A percentile compares a stretch with the other conserved stretches of the same genome.
Conservation (phyloP, 306 rosid species). For the Pueraria montana region DNA sequence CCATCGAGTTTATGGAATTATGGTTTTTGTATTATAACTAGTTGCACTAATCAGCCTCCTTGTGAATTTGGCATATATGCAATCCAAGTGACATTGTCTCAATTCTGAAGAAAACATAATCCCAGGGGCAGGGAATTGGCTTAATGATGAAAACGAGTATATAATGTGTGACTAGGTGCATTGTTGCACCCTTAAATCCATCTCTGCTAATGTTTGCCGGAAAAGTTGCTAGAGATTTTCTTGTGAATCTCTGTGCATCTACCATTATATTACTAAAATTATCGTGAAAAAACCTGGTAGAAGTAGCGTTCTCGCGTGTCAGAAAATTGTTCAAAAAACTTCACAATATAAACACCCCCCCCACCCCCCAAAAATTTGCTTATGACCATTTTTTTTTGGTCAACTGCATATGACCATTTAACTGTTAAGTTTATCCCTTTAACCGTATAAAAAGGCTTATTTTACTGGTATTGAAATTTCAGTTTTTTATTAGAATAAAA, state of each 20-base stretch:
- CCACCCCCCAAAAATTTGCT: too few relatives aligned
- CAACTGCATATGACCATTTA: too few relatives aligned
- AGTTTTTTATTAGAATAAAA: background rate
- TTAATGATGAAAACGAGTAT: background rate
- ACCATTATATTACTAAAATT: background rate
- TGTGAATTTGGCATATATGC: slow-evolving; percentile 30
- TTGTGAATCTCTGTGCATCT: background rate
- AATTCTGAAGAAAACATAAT: background rate
- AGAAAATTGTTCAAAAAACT: background rate
- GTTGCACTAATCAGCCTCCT: slow-evolving; percentile 31
- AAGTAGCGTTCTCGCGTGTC: background rate
- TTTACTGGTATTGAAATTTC: background rate
- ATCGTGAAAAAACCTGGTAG: background rate
- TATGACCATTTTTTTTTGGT: too few relatives aligned
- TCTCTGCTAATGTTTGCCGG: background rate
- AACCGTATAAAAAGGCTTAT: background rate
- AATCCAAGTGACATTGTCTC: slow-evolving; percentile 9
- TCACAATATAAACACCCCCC: background rate
- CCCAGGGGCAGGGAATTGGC: background rate
- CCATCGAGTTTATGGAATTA: slow-evolving; percentile 40
- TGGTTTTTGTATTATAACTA: slow-evolving; percentile 36
- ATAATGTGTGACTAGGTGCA: slow-evolving; percentile 7
- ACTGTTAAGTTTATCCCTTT: background rate
- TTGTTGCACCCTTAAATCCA: slow-evolving; percentile 7
- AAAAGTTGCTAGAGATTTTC: background rate